Evolutionary conservation across 2,329 filamentous ascomycete species (phyloP).

Genomic region (Neonectria coccinea): DNA sequence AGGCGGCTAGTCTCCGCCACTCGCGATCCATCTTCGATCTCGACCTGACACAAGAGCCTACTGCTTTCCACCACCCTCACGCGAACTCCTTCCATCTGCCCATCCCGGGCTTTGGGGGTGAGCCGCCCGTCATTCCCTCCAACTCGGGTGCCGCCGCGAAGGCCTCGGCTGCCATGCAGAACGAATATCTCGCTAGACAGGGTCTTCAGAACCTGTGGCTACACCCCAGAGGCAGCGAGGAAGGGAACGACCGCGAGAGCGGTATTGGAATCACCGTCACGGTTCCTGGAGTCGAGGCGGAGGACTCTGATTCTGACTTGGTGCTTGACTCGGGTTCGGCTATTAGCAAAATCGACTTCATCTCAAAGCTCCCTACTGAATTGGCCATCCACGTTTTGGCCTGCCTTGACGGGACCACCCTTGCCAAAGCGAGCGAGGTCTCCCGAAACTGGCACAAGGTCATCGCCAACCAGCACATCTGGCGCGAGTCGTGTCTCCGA

Average conservation of each 20-base stretch:
- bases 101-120: slow-evolving; percentile 62
- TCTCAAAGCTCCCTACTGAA: slow-evolving; percentile 66
- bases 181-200: slow-evolving; percentile 59
- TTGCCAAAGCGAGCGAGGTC: slow-evolving; percentile 63
- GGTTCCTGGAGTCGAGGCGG: slow-evolving; percentile 52
- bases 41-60: slow-evolving; percentile 46
- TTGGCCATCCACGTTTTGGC: slow-evolving; percentile 70
- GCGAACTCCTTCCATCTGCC: slow-evolving; percentile 51
- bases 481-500: slow-evolving; percentile 72
- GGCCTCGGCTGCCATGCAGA: slow-evolving; percentile 70
- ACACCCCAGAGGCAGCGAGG: slow-evolving; percentile 54
- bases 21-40: slow-evolving; percentile 59
- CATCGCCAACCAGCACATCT: slow-evolving; percentile 67
- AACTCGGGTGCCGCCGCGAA: slow-evolving; percentile 72
- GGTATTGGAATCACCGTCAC: slow-evolving; percentile 72
- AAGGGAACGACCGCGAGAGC: slow-evolving; percentile 70
- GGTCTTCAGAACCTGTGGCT: slow-evolving; percentile 57
- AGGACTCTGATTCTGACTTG: slow-evolving; percentile 51
- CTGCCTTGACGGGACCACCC: slow-evolving; percentile 64
- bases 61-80: slow-evolving; percentile 42
- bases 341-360: slow-evolving; percentile 69
- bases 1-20: slow-evolving; percentile 64
- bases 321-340: slow-evolving; percentile 50
- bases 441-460: slow-evolving; percentile 63
- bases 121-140: slow-evolving; percentile 70